Evolutionary conservation across 106 monocot genomes (phyloP), one percentile per base, ranked within the genome.

Genomic region (Apostasia ramifera): DNA sequence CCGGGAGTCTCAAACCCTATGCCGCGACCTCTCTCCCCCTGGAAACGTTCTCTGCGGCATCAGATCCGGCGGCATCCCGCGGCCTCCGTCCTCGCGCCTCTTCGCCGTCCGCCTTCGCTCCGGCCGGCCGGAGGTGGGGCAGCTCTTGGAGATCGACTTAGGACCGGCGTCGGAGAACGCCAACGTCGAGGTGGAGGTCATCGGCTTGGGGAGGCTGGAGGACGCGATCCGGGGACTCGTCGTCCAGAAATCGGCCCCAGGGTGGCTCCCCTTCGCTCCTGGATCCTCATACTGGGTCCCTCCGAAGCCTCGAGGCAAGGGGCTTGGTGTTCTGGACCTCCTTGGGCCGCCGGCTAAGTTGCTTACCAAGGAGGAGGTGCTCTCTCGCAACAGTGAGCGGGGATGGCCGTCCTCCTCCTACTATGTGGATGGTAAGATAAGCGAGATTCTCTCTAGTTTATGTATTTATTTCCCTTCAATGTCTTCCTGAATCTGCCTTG

Each of bases 201-300:
- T 76, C 9, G 64, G 80, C 53, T 40, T 78, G 53, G 57, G 66
- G 64, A 76, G 74, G 26, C 60, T 89, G 8, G 77, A 79, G 64
- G 81, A 81, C 15, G 81, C 81, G 26, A 78, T 85, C 61, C 85
- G 79, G 43, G 72, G 60, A 39, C 52, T 85, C 11, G 45, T 85
- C 46, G 67, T 79, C 6, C 54, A 71, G 13, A 56, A 67, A 66
- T 70, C 72, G 13, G 81, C 81, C 11, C 85, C 85, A 44, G 78
- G 74, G 12, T 85, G 85, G 85, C 47, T 81, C 42, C 85, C 81
- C 7, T 78, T 81, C 71, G 57, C 79, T 58, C 85, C 85, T 3
- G 81, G 85, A 26, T 68, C 78, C 37, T 81, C 81, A 39, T 78
- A 72, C 70, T 81, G 71, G 78, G 74, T 81, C 63, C 85, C 85